Evolutionary conservation across 139 green algal species (phyloP).

Genomic region (Chlamydomonas sphaeroides): DNA sequence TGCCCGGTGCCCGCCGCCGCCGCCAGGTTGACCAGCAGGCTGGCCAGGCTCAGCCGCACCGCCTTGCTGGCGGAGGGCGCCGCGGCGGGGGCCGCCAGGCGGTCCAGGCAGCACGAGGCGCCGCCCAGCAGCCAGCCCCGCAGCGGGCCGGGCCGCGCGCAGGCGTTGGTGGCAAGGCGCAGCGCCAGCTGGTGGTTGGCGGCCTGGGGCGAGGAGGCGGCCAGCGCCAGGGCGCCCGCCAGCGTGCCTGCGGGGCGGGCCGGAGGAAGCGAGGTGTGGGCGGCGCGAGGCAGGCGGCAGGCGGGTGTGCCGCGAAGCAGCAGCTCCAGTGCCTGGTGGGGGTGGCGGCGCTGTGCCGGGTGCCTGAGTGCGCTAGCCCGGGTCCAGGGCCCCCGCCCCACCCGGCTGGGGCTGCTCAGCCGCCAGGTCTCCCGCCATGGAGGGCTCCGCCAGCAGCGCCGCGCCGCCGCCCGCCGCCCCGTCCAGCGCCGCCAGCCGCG

Average conservation of each 20-base stretch:
- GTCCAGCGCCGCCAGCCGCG: conserved; percentile 67
- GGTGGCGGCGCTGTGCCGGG: no score
- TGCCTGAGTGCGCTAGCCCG: not conserved
- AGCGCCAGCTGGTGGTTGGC: conserved; percentile 72
- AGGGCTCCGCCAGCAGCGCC: conserved; percentile 12
- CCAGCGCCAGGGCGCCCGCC: conserved; percentile 51
- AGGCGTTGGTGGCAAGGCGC: conserved; percentile 72
- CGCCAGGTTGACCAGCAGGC: conserved; percentile 74
- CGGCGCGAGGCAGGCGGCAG: no score
- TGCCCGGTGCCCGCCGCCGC: conserved; percentile 44
- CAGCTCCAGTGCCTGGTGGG: no score
- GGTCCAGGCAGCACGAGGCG: not conserved
- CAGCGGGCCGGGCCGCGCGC: conserved; percentile 25
- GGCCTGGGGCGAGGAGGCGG: conserved; percentile 35
- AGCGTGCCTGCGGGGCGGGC: conserved; percentile 38
- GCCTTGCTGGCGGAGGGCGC: conserved; percentile 52
- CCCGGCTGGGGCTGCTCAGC: not conserved
- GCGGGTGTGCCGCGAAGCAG: no score
- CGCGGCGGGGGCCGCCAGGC: not conserved
- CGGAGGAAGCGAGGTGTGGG: not conserved
- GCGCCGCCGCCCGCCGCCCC: not conserved
- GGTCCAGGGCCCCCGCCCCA: not conserved
- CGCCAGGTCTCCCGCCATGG: conserved; percentile 7
- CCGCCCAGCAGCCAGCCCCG: not conserved
- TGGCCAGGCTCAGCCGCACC: conserved; percentile 70